These are phyloP conservation scores for Sporodiniella umbellata DNA, from an alignment of 371 early-diverging fungal genomes.

Conservation along the genomic window DNA sequence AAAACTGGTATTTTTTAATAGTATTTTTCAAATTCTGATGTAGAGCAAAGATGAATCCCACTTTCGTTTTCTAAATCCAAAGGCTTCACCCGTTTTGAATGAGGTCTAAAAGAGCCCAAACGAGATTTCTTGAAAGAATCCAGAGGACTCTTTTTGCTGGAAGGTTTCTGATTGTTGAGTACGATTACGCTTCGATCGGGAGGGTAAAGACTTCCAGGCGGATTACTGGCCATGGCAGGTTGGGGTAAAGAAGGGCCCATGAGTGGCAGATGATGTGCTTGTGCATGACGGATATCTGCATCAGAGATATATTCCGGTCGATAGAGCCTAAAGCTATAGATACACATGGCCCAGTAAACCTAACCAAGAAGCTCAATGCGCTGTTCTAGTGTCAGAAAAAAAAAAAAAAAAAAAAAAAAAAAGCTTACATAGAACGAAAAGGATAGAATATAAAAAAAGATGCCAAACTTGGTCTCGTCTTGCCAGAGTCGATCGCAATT, in stretches of 20 bases:
- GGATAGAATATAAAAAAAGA: slow-evolving; percentile 15
- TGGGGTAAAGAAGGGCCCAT: slow-evolving; percentile 10
- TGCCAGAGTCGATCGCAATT: slow-evolving; percentile 24
- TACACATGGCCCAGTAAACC: slow-evolving; percentile 21
- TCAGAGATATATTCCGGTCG: slow-evolving; percentile 3
- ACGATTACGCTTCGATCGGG: slow-evolving; percentile 14
- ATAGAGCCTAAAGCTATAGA: slow-evolving; percentile 11
- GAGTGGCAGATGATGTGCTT: slow-evolving; percentile 1
- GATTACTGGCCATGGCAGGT: slow-evolving; percentile 6
- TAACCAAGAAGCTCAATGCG: not conserved
- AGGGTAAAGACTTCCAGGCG: not conserved
- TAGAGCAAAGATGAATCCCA: too few relatives aligned
- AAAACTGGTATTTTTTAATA: too few relatives aligned
- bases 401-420: not conserved
- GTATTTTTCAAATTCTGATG: too few relatives aligned
- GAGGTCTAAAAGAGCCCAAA: too few relatives aligned
- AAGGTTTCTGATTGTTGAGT: slow-evolving; percentile 19
- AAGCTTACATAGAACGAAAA: slow-evolving; percentile 28
- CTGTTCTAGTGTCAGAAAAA: not conserved
- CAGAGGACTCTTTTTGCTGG: slow-evolving; percentile 10
- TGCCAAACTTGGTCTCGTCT: slow-evolving; percentile 28
- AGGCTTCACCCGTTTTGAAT: too few relatives aligned
- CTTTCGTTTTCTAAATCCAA: too few relatives aligned
- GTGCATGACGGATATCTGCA: not conserved
- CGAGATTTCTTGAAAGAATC: too few relatives aligned